Evolutionary conservation across 1,139 yeast species (phyloP).

Genomic region (Taiozyma sp.): DNA sequence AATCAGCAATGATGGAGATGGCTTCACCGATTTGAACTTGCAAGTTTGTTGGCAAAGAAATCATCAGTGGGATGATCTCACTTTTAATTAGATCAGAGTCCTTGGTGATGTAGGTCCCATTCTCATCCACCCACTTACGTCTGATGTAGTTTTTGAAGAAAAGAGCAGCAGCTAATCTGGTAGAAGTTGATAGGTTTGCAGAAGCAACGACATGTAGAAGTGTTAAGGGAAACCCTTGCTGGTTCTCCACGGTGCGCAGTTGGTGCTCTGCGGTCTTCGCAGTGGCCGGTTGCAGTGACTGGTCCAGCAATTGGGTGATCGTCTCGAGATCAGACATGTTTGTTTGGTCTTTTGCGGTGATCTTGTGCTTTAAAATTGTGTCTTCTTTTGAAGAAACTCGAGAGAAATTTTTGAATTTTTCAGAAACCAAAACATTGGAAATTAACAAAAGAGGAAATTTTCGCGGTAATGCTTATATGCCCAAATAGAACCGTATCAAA

Average conservation of each 20-base stretch:
- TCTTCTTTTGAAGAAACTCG: not conserved
- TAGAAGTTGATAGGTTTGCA: conserved; percentile 44
- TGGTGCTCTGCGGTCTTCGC: conserved; percentile 61
- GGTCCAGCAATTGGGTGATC: conserved; percentile 30
- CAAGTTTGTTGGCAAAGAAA: conserved; percentile 64
- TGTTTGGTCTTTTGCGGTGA: not conserved
- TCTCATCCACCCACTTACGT: conserved; percentile 86
- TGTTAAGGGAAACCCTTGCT: conserved; percentile 70
- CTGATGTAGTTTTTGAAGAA: conserved; percentile 86
- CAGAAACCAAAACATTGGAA: not conserved
- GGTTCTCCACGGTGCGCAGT: conserved; percentile 56
- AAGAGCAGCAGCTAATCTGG: conserved; percentile 84
- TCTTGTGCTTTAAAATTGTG: not conserved
- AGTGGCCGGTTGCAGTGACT: conserved; percentile 35
- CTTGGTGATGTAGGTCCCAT: conserved; percentile 70
- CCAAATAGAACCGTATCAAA: not conserved
- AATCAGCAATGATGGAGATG: conserved; percentile 87
- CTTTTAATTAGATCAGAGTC: conserved; percentile 69
- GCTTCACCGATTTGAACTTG: conserved; percentile 95
- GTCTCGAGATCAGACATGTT: conserved; percentile 33
- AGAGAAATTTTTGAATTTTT: not conserved
- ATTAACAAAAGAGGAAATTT: not conserved
- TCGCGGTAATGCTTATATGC: not conserved
- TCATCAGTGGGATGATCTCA: conserved; percentile 82
- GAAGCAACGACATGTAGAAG: conserved; percentile 78